Evolutionary conservation across 225 moss, liverwort and hornwort species (phyloP), one percentile per base, ranked within the genome.

Genomic region (Pseudoscleropodium purum): DNA sequence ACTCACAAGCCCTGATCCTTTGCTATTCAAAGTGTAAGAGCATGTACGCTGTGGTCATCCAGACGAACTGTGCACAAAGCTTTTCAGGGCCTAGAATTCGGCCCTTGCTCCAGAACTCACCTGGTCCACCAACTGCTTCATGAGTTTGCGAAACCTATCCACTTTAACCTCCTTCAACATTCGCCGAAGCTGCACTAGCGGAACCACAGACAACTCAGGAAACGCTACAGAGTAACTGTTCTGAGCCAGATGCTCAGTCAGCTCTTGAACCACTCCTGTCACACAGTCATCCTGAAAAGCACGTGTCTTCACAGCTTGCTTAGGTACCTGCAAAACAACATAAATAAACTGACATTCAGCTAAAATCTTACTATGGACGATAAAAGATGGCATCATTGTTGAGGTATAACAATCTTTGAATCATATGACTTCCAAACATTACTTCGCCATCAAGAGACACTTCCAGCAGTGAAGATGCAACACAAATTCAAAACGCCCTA

Each of bases 261-360:
- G 94, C 91, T 99, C 96, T 87, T 96, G 94, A 78, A 96, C 89
- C 20, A 97, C 97, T 84, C 95, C 94, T 52, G 92, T 92, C 63
- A 99, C 96, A 67, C 97, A 99, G 45, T 95, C 97, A 41, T 97
- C 99, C 79, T 99, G 99, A 41, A 99, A 95, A 61, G 93, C 93
- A 81, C 96, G 93, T 59, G 99, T 99, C 89, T 92, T 97, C 88
- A 99, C 85, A 54, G 91, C 94, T 76, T 94, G 91, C 92, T 97
- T 99, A 45, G 94, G 90, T 70, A 95, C 92, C 95, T 95, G 91
- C 93, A 90, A 87, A 88, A 57, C 10, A 77, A 76, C 75, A 45
- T 14, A 84, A 65, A 45, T 6, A 13, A 81, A 69, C 79, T 4
- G 11, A 26, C 21, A 49, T n/a, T 89, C 84, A 85, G 79, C 68